Base-by-base conservation (phyloP, 2,329 filamentous ascomycete species). In the Colletotrichum filicis region DNA sequence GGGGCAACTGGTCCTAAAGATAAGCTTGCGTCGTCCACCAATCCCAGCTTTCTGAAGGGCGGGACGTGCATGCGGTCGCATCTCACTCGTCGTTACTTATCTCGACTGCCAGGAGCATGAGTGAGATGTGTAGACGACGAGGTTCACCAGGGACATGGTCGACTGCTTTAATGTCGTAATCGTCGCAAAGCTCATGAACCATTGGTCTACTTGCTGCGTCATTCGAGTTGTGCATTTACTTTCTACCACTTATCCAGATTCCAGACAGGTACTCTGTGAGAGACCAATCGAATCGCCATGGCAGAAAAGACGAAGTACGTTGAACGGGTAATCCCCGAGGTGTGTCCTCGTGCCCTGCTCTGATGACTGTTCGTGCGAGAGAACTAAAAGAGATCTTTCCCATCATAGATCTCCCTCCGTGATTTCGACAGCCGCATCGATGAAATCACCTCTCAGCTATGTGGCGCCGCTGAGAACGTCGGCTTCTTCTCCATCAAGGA, bases 401-500 rank as follows among this genome's bases (percentile, higher is more conserved):
- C 26, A 26, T 5, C 26, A 26, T 5, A 82, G 71, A 88, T 92
- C 78, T 91, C 89, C 1, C 82, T 91, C 4, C 82, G 78, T 55
- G 80, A 90, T 79, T 91, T 90, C 76, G 82, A 86, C 32, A 75
- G 79, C 5, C 86, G 89, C 62, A 85, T 89, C 76, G 85, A 88
- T 70, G 80, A 85, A 53, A 91, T 91, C 75, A 89, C 88, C 0
- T 66, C 78, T 1, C 79, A 90, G 73, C 83, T 91, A 2, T 81
- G 88, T 68, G 75, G 84, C 12, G 89, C 89, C 0, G 88, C 90
- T 2, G 88, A 91, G 75, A 87, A 87, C 8, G 86, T 87, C 65
- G 89, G 90, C n/a, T 91, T 91, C 83, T 92, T 92, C 80, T 87
- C 85, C 42, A 76, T 92, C 1, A 79, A 86, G 19, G 83, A 90